phyloP scores from a whole-genome alignment of 2,329 filamentous ascomycete species.

The Colletotrichum lupini region DNA sequence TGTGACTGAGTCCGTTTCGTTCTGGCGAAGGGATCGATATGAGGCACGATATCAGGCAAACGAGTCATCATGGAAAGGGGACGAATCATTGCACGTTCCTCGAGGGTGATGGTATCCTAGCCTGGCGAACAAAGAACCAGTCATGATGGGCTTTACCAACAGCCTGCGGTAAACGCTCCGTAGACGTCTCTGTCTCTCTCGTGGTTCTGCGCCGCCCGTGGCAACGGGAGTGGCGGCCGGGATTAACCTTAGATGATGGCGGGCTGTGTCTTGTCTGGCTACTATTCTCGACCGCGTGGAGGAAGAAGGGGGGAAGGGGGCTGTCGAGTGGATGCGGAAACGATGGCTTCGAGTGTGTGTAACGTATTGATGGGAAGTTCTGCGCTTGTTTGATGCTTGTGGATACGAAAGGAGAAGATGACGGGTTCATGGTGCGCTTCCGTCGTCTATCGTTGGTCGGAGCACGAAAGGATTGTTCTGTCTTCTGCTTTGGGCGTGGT shows the following conservation, averaged over 20 bases:
- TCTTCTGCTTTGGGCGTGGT: not conserved
- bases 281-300: constrained; percentile 16
- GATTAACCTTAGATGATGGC: constrained; percentile 22
- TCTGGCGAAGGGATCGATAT: not conserved
- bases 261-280: not conserved
- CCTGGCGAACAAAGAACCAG: not conserved
- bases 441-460: not conserved
- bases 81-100: not conserved
- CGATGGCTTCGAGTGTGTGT: not conserved
- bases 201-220: not conserved
- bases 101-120: not conserved
- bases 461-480: not conserved
- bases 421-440: not conserved
- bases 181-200: not conserved
- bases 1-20: not conserved
- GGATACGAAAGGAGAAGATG: not conserved
- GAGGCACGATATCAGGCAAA: not conserved
- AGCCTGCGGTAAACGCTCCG: not conserved
- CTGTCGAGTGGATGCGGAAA: not conserved
- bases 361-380: constrained; percentile 1
- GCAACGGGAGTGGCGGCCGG: constrained; percentile 29
- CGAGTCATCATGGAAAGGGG: not conserved
- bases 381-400: constrained; percentile 4
- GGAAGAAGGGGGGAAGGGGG: not conserved
- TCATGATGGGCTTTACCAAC: not conserved